phyloP scores from a whole-genome alignment of 208 protist species.

The Crithidia acanthocephali region DNA sequence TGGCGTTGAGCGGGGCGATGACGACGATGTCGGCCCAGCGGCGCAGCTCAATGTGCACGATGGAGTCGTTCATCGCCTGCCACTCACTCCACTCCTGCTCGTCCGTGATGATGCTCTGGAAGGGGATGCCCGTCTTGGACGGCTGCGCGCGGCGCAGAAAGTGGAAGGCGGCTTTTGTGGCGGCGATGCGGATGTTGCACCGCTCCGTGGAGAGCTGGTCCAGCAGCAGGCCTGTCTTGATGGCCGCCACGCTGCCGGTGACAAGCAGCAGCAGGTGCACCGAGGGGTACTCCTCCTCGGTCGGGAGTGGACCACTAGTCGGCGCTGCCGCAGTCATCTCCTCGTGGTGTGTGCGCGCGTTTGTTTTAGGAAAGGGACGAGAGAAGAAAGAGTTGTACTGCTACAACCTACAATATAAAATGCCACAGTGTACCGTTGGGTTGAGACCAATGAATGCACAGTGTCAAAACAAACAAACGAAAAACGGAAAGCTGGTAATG shows the following conservation, averaged over 20 bases:
- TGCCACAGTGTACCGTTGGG: too few species aligned
- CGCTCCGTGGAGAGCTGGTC: conserved; percentile 69
- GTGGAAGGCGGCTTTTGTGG: conserved; percentile 78
- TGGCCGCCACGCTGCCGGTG: conserved; percentile 88
- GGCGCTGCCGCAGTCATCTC: neutral
- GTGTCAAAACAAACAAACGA: too few species aligned
- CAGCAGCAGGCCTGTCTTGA: conserved; percentile 86
- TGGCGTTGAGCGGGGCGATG: conserved; percentile 96
- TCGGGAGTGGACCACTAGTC: neutral
- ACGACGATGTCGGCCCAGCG: conserved; percentile 96
- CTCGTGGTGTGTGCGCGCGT: too few species aligned
- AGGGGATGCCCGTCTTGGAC: conserved; percentile 56
- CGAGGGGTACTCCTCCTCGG: conserved; percentile 42
- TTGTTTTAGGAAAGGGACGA: neutral
- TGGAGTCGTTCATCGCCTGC: conserved; percentile 84
- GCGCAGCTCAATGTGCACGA: conserved; percentile 95
- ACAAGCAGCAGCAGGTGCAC: conserved; percentile 84
- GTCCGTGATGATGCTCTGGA: conserved; percentile 85
- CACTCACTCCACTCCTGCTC: conserved; percentile 85
- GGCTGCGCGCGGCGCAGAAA: conserved; percentile 76
- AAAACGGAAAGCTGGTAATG: neutral
- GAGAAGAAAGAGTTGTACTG: too few species aligned
- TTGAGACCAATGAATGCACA: too few species aligned
- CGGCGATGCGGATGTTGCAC: conserved; percentile 84
- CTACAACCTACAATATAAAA: too few species aligned